phyloP scores from a whole-genome alignment of 2,329 filamentous ascomycete species.

The Dactylonectria macrodidyma region DNA sequence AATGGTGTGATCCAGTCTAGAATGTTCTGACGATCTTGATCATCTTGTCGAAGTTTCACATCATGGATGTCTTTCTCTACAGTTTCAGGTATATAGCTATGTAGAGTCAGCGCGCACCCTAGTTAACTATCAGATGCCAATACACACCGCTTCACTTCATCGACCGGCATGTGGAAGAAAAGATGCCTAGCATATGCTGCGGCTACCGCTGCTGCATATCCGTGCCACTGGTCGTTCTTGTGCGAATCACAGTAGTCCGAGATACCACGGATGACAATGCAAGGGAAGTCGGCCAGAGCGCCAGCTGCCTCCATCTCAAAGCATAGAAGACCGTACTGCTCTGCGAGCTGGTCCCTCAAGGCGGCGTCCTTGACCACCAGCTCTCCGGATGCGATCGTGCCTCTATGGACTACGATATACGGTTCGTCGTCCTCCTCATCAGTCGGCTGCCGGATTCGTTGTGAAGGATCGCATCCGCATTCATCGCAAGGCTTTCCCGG shows the following conservation, averaged over 20 bases:
- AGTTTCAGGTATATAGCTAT: no score
- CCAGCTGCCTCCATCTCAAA: conserved; percentile 41
- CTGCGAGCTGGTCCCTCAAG: conserved; percentile 31
- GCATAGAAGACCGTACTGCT: conserved; percentile 28
- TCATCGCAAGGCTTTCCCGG: conserved; percentile 24
- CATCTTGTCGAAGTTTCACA: no score
- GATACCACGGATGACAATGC: conserved; percentile 35
- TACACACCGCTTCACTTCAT: conserved; percentile 4
- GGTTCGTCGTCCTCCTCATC: conserved; percentile 18
- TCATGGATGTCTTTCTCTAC: no score
- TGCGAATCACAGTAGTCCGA: conserved; percentile 37
- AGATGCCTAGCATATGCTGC: conserved; percentile 35
- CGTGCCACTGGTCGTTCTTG: conserved; percentile 31
- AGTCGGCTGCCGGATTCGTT: conserved; percentile 23
- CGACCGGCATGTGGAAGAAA: conserved; percentile 29
- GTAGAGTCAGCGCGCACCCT: no score
- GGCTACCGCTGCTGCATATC: conserved; percentile 25
- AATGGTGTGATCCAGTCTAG: not conserved
- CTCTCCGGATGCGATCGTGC: conserved; percentile 38
- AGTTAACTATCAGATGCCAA: no score
- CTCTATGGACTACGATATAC: conserved; percentile 34
- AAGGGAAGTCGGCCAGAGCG: conserved; percentile 29
- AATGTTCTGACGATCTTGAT: not conserved
- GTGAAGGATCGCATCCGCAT: conserved; percentile 18
- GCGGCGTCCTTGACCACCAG: conserved; percentile 31